Evolutionary conservation across 2,329 filamentous ascomycete genomes (phyloP).

Genomic region (Verticillium zaregamsianum): DNA sequence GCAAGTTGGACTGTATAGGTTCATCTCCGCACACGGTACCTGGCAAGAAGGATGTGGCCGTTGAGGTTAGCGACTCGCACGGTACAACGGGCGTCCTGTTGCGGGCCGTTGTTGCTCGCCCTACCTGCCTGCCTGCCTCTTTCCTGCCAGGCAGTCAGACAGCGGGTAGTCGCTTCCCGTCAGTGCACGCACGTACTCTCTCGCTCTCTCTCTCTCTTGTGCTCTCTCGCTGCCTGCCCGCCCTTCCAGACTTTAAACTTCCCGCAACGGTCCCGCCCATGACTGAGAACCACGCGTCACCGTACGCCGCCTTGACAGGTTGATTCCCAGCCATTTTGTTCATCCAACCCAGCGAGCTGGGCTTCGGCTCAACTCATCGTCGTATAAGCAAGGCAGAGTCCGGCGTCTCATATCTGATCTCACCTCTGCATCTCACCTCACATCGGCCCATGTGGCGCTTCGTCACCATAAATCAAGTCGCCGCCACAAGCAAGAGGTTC

Average conservation of each 20-base stretch:
- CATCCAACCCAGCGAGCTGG: not conserved
- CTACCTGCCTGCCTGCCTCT: not conserved
- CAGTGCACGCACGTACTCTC: not conserved
- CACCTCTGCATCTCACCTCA: not conserved
- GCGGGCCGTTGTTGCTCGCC: too few species aligned
- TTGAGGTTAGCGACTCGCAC: not conserved
- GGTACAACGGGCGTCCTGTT: not conserved
- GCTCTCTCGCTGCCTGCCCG: too few species aligned
- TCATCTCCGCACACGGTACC: not conserved
- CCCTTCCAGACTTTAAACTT: not conserved
- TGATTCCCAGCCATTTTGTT: not conserved
- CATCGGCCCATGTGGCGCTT: not conserved
- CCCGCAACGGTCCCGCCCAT: not conserved
- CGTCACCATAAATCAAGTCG: not conserved
- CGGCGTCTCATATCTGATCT: not conserved
- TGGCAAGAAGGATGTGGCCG: not conserved
- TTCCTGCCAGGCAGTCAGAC: not conserved
- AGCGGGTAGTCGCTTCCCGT: not conserved
- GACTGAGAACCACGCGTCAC: not conserved
- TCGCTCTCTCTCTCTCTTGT: too few species aligned
- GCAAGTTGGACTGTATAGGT: not conserved
- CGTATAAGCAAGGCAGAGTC: not conserved
- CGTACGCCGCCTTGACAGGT: not conserved
- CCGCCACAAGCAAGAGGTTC: not conserved
- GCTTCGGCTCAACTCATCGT: not conserved